These are phyloP conservation scores for Paramecium caudatum DNA, from an alignment of 73 alveolate genomes.

Conservation along the genomic window DNA sequence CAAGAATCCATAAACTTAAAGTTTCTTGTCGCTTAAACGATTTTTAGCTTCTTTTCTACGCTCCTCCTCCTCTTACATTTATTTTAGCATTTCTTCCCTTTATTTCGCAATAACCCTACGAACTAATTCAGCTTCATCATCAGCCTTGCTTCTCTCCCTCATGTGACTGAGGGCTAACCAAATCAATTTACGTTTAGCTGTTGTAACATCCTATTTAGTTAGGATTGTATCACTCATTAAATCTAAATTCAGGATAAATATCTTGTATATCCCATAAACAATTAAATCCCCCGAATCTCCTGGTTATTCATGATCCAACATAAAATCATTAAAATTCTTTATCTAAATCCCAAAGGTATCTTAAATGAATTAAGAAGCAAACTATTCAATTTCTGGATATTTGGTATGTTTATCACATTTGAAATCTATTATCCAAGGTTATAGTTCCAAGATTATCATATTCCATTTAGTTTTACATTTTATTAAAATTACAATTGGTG, in stretches of 20 bases:
- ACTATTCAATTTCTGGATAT: not conserved
- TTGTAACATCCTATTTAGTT: not conserved
- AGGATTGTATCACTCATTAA: not conserved
- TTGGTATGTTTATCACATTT: conserved; percentile 12
- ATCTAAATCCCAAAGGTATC: conserved; percentile 16
- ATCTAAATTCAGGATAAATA: not conserved
- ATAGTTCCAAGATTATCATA: not conserved
- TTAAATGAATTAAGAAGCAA: not conserved
- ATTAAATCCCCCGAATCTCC: conserved; percentile 46
- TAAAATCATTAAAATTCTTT: conserved; percentile 29
- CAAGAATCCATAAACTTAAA: conserved; percentile 46
- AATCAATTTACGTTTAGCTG: conserved; percentile 24
- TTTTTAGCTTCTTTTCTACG: not conserved
- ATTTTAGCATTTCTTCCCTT: not conserved
- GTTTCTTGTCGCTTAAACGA: not conserved
- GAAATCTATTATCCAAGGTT: conserved; percentile 39
- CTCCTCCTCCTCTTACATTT: conserved; percentile 36
- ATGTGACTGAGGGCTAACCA: conserved; percentile 9
- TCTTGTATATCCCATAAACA: not conserved
- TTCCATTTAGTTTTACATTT: conserved; percentile 50
- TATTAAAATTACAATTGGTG: conserved; percentile 16
- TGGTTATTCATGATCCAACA: not conserved
- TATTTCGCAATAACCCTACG: not conserved
- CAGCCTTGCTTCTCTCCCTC: conserved; percentile 14
- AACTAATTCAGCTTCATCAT: conserved; percentile 44